Conservation (phyloP, 768 basidiomycete species). For the Suillus subluteus region DNA sequence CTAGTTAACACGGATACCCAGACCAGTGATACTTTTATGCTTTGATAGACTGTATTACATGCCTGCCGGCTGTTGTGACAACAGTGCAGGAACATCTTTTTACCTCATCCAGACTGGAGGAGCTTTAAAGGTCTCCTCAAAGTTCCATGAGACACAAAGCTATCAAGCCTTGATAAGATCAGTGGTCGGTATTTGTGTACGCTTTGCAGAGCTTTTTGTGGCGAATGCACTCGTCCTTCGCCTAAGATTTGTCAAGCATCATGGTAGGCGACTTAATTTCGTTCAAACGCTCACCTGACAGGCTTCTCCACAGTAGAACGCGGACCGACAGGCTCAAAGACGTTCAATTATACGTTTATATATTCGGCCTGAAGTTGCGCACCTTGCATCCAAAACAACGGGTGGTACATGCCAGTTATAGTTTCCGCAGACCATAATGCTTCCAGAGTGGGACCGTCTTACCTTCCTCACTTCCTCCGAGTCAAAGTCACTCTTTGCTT, state of each 20-base stretch:
- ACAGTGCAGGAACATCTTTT: neutral
- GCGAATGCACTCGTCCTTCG: slow-evolving; percentile 24
- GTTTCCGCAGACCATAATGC: slow-evolving; percentile 33
- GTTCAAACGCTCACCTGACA: slow-evolving; percentile 26
- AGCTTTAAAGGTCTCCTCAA: neutral
- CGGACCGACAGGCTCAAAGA: slow-evolving; percentile 16
- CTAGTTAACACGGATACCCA: neutral
- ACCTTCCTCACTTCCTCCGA: slow-evolving; percentile 31
- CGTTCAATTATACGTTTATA: too few species aligned
- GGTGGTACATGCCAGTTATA: slow-evolving; percentile 22
- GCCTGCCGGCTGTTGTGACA: neutral
- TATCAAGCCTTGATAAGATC: neutral
- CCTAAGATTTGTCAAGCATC: slow-evolving; percentile 13
- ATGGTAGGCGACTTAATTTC: neutral
- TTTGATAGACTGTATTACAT: neutral
- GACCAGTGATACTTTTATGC: neutral
- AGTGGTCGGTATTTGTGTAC: neutral
- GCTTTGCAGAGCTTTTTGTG: slow-evolving; percentile 36
- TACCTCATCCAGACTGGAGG: neutral
- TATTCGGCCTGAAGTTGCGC: neutral
- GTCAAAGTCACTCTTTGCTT: slow-evolving; percentile 33
- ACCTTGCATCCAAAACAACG: slow-evolving; percentile 29
- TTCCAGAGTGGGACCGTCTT: slow-evolving; percentile 26
- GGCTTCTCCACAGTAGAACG: slow-evolving; percentile 22
- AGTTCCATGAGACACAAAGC: neutral